Conservation (phyloP, 106 monocot species). For the Acorus calamus region DNA sequence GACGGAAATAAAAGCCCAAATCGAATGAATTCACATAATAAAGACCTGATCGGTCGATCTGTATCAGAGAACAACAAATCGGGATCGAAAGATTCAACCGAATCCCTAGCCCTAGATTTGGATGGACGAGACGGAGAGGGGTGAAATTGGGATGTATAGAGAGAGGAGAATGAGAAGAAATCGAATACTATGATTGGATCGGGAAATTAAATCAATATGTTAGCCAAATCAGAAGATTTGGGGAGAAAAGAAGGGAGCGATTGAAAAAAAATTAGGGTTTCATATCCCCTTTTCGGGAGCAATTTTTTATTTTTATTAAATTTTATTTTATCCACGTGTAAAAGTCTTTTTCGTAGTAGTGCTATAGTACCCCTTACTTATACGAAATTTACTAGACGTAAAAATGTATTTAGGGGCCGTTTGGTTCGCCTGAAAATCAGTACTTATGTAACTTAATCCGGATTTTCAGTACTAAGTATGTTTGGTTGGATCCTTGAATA, state of each 20-base stretch:
- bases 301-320: no score
- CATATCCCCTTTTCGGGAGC: no score
- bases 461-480: no score
- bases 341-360: no score
- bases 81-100: neutral
- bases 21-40: neutral
- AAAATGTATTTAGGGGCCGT: no score
- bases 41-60: neutral
- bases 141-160: conserved; percentile 20
- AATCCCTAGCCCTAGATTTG: conserved; percentile 43
- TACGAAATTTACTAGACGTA: no score
- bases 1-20: neutral
- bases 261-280: no score
- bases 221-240: conserved; percentile 7
- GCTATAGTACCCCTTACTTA: no score
- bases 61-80: conserved; percentile 8
- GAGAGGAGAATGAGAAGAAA: conserved; percentile 3
- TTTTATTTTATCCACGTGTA: no score
- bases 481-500: no score
- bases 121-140: conserved; percentile 3
- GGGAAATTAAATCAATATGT: conserved; percentile 22
- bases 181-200: conserved; percentile 1
- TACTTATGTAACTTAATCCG: no score
- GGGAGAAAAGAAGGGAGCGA: neutral
- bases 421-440: no score